These are phyloP conservation scores for Cryomyces minteri DNA, from an alignment of 495 filamentous ascomycete species.

Conservation along the genomic window DNA sequence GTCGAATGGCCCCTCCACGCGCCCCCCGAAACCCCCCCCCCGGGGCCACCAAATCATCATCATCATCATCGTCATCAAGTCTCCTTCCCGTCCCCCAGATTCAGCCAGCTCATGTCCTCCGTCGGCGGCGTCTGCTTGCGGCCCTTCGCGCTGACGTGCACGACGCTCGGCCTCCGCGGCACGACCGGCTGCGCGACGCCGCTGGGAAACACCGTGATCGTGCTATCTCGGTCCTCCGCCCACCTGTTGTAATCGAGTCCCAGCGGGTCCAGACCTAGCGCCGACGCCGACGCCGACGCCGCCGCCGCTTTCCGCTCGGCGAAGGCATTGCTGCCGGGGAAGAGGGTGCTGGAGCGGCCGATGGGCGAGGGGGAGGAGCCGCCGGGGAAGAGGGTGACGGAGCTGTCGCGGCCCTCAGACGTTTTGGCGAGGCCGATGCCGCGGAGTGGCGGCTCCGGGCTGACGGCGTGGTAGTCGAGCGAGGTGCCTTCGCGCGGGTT, in stretches of 20 bases:
- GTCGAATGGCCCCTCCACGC: too few relatives aligned
- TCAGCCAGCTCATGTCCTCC: constrained; percentile 24
- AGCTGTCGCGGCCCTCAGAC: background rate
- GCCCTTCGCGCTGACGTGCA: background rate
- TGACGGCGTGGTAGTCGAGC: background rate
- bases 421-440: constrained; percentile 2
- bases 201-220: constrained; percentile 18
- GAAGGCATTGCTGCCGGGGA: background rate
- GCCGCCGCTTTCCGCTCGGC: background rate
- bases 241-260: background rate
- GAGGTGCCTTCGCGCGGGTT: constrained; percentile 11
- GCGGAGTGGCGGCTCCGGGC: too few relatives aligned
- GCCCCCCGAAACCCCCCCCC: too few relatives aligned
- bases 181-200: constrained; percentile 9
- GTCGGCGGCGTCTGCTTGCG: constrained; percentile 1
- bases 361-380: background rate
- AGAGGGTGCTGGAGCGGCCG: constrained; percentile 15
- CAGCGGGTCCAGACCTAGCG: constrained; percentile 3
- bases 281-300: background rate
- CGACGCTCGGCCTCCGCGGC: constrained; percentile 6
- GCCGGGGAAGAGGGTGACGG: background rate
- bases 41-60: too few relatives aligned
- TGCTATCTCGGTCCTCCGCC: constrained; percentile 16
- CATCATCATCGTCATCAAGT: too few relatives aligned
- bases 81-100: background rate